Percentiles rank a stretch among this genome's conserved stretches.
Evolutionary conservation across 208 protist species (phyloP).

Genomic region (Trypanosoma lewisi): DNA sequence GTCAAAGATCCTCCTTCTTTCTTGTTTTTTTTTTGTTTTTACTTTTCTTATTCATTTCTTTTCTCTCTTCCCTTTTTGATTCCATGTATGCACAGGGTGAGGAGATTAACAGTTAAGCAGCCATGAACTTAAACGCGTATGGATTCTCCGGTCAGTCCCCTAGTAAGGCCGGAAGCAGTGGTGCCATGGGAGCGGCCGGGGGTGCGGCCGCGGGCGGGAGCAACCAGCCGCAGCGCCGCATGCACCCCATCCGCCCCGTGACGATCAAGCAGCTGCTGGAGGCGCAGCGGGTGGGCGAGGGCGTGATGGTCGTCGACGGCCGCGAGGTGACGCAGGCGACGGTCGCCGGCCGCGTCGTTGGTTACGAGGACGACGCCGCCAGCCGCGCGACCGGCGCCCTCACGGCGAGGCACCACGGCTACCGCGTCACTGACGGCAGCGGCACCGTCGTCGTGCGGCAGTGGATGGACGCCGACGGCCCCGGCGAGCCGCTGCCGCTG

Average conservation of each 20-base stretch:
- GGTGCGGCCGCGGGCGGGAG: background rate
- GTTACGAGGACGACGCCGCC: constrained; percentile 68
- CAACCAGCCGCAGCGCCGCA: constrained; percentile 64
- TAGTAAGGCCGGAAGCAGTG: background rate
- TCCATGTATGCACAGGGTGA: background rate
- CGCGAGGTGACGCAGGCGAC: constrained; percentile 86
- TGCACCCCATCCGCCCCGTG: constrained; percentile 83
- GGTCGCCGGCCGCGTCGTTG: constrained; percentile 80
- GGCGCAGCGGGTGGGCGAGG: constrained; percentile 81
- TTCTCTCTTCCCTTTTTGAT: constrained; percentile 15
- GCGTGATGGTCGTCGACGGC: constrained; percentile 86
- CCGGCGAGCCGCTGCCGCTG: constrained; percentile 65
- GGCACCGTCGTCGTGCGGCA: constrained; percentile 78
- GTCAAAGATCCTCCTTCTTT: too few relatives aligned
- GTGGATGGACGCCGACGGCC: constrained; percentile 73
- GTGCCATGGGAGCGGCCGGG: constrained; percentile 1
- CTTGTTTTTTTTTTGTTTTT: too few relatives aligned
- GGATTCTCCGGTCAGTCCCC: constrained; percentile 11
- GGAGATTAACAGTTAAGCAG: background rate
- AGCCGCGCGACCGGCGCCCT: constrained; percentile 43
- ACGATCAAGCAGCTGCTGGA: constrained; percentile 88
- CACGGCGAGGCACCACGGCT: constrained; percentile 88
- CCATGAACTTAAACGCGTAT: constrained; percentile 14
- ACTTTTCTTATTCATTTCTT: too few relatives aligned
- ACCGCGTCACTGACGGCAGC: constrained; percentile 84